Evolutionary conservation across 345 rosid species (phyloP), one percentile per base, ranked within the genome.

Genomic region (Psidium guajava): DNA sequence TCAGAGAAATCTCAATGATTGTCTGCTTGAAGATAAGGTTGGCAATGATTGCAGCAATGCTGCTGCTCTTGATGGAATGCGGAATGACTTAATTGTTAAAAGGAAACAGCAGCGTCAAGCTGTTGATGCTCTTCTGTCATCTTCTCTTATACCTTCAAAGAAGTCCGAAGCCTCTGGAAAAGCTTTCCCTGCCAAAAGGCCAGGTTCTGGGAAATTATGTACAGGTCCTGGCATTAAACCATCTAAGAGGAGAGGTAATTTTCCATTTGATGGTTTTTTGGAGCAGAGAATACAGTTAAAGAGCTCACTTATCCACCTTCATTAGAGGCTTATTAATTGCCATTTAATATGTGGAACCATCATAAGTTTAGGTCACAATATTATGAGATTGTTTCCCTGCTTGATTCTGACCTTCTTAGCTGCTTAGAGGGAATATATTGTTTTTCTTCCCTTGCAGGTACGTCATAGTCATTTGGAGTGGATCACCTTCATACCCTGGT

Each of bases 81-180:
- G 86, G 87, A 88, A 88, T 61, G 94, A 93, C 90, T 57, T 92
- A 32, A 88, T 90, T 81, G 83, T 91, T 22, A 93, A 93, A 90
- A 91, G 98, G 85, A 96, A 95, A 89, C 92, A 91, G 54, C 94
- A 96, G 85, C 95, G 99, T 28, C 95, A 95, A 89, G 98, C 95
- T 86, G 98, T 95, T 87, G 95, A 92, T 82, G 99, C 99, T 59
- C 94, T 97, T 91, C 95, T 97, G 84, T 87, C 81, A 81, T 92
- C 98, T 42, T 92, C 98, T 88, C 91, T 96, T 85, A 93, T 95
- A 91, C 92, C 98, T 85, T 92, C 98, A 6, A 94, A 93, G 87
- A 94, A 91, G 88, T 86, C 93, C 57, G 92, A 90, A 85, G 73
- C 84, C 77, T 87, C 91, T 42, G 86, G 22, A 57, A 92, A 89